Conservation (phyloP, 805 yeast genomes). For the Kluyveromyces aestuarii region DNA sequence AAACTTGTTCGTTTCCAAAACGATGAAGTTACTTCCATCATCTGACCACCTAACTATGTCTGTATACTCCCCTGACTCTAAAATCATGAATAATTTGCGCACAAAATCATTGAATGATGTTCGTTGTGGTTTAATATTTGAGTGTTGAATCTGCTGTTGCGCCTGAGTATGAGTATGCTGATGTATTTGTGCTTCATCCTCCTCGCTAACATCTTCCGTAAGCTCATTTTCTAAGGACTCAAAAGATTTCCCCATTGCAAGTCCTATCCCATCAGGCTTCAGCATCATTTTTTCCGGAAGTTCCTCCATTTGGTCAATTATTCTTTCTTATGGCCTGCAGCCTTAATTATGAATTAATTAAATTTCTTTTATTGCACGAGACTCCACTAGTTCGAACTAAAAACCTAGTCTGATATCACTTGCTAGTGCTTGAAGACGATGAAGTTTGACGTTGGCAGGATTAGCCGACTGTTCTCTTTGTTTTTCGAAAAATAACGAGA, state of each 20-base stretch:
- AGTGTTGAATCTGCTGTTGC: neutral
- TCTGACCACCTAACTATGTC: conserved; percentile 80
- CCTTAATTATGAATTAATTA: neutral
- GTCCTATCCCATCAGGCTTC: neutral
- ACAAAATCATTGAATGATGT: conserved; percentile 68
- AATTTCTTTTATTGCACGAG: too few species aligned
- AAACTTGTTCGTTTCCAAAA: conserved; percentile 81
- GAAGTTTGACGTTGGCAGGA: too few species aligned
- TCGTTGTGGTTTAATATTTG: conserved; percentile 1
- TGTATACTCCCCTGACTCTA: conserved; percentile 69
- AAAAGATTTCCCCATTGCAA: neutral
- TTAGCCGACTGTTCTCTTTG: too few species aligned
- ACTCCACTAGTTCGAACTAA: neutral
- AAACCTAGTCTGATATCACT: too few species aligned
- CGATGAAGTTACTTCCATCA: conserved; percentile 80
- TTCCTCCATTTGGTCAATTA: neutral
- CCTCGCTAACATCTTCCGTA: neutral
- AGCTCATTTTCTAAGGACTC: neutral
- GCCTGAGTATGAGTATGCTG: neutral
- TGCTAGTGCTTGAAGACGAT: too few species aligned
- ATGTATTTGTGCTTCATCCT: neutral
- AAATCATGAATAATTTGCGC: conserved; percentile 71
- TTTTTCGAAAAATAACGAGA: too few species aligned
- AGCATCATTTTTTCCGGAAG: neutral
- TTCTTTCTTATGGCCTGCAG: neutral